Conservation (phyloP, 148 eudicot species). For the Vaccinium corymbosum region DNA sequence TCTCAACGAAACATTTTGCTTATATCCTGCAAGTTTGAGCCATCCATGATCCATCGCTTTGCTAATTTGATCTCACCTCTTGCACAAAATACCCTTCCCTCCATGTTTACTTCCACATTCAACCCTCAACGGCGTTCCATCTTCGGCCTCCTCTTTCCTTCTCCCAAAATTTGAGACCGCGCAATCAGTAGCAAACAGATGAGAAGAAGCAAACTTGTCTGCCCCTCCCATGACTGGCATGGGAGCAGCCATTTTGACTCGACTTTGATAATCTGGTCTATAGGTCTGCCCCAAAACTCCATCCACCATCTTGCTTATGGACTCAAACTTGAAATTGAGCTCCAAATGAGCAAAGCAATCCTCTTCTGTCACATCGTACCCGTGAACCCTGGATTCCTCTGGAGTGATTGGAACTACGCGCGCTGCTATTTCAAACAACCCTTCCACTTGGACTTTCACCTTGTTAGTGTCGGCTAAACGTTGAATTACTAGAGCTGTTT, state of each 20-base stretch:
- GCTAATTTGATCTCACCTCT: not conserved
- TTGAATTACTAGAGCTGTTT: not conserved
- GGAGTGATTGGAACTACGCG: slow-evolving; percentile 17
- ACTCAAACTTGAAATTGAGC: slow-evolving; percentile 16
- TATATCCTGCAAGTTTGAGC: not conserved
- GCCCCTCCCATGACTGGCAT: slow-evolving; percentile 14
- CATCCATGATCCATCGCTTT: too few relatives aligned
- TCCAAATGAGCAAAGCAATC: slow-evolving; percentile 23
- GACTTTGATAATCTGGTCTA: not conserved
- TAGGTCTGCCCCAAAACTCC: slow-evolving; percentile 24
- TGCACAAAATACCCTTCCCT: slow-evolving; percentile 15
- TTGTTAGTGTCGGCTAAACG: not conserved
- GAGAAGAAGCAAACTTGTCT: not conserved
- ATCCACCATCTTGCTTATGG: slow-evolving; percentile 5
- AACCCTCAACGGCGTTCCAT: not conserved
- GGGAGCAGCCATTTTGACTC: slow-evolving; percentile 9
- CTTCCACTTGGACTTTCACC: slow-evolving; percentile 9
- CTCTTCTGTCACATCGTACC: slow-evolving; percentile 16
- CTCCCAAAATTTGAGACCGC: slow-evolving; percentile 4
- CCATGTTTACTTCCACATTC: not conserved
- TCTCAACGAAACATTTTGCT: not conserved
- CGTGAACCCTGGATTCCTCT: slow-evolving; percentile 19
- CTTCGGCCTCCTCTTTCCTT: not conserved
- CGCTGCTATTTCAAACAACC: slow-evolving; percentile 7
- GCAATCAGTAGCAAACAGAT: slow-evolving; percentile 10